Base-by-base conservation (phyloP, 2,329 filamentous ascomycete genomes). In the Periglandula ipomoeae region DNA sequence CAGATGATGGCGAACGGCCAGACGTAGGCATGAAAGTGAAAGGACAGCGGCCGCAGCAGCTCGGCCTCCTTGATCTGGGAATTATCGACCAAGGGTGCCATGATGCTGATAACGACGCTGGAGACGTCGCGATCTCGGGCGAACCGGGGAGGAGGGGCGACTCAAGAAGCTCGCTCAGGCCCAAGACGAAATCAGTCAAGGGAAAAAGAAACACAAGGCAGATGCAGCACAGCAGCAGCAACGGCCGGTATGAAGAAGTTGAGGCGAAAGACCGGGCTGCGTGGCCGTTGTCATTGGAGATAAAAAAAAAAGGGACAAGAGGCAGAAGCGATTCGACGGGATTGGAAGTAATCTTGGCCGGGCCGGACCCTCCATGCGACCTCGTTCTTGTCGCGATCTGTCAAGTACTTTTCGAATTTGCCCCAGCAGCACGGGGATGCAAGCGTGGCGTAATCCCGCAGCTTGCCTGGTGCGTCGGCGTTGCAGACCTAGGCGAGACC, bases 1-100 rank as follows among this genome's bases (percentile, higher is more conserved):
- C 94, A 98, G 61, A 90, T 74, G 57, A 96, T 82, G 52, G 84
- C 73, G 63, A 96, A 98, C 0, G 93, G 93, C 88, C 89, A 95
- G 59, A 95, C 70, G 65, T 98, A 98, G 58, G 87, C 73, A 67
- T 95, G 91, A 52, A 94, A 74, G 62, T 85, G 81, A 55, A 85
- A 69, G 30, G 89, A 82, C 55, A 95, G 79, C 54, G 91, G 89
- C 61, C 89, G 89, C 68, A 96, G 84, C 58, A 98, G 79, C 65
- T 89, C 85, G 56, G 93, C 87, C 65, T 83, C 78, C 74, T 86
- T 80, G 68, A 98, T 95, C 76, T 95, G 88, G 58, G 84, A 71
- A 70, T 89, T 91, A 71, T 95, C 87, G 68, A 97, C 89, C 68
- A 98, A 85, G 66, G 84, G 82, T 71, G 84, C 76, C 83, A 85